Conservation (phyloP, 768 basidiomycete species). For the Collybia sp. region DNA sequence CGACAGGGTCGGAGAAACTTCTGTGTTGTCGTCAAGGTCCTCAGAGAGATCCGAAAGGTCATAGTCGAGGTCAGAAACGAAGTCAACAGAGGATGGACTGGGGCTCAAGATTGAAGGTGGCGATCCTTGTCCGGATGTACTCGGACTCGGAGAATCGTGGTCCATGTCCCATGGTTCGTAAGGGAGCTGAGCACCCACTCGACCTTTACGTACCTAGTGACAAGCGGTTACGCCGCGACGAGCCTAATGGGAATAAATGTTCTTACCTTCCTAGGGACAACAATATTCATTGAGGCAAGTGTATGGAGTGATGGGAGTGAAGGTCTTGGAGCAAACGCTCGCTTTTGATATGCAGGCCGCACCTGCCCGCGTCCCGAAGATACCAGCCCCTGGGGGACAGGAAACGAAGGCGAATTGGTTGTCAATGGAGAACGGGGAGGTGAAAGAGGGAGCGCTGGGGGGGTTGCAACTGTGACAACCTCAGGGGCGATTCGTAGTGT, state of each 20-base stretch:
- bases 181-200: conserved; percentile 46
- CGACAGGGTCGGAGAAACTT: conserved; percentile 6
- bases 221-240: background rate
- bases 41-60: conserved; percentile 17
- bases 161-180: conserved; percentile 49
- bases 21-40: conserved; percentile 6
- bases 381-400: conserved; percentile 9
- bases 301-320: conserved; percentile 47
- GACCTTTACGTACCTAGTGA: conserved; percentile 44
- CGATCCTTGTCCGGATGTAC: conserved; percentile 1
- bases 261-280: conserved; percentile 41
- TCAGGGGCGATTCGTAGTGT: conserved; percentile 7
- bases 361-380: conserved; percentile 14
- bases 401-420: conserved; percentile 10
- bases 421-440: conserved; percentile 23
- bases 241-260: too few relatives aligned
- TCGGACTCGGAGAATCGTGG: conserved; percentile 14
- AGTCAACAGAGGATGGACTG: conserved; percentile 10
- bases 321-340: conserved; percentile 43
- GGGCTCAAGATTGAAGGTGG: conserved; percentile 1
- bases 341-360: conserved; percentile 39
- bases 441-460: conserved; percentile 12
- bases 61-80: conserved; percentile 11
- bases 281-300: conserved; percentile 44
- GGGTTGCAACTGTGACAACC: conserved; percentile 7